Evolutionary conservation across 2,329 filamentous ascomycete genomes (phyloP).

Genomic region (Nigrospora osmanthi): DNA sequence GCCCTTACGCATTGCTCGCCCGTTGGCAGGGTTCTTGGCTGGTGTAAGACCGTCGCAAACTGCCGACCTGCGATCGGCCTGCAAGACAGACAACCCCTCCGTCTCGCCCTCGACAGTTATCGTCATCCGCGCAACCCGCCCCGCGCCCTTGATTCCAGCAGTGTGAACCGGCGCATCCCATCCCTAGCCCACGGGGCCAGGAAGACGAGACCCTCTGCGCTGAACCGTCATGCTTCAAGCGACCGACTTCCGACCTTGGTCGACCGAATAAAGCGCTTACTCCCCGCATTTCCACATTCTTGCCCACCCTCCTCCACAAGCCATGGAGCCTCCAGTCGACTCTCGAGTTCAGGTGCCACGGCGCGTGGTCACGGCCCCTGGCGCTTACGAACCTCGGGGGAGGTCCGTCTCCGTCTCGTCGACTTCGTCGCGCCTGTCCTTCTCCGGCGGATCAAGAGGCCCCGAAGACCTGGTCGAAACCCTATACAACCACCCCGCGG

Average conservation of each 20-base stretch:
- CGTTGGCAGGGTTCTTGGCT: no score
- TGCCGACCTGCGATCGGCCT: no score
- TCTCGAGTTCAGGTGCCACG: slow-evolving; percentile 2
- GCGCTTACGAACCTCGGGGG: slow-evolving; percentile 1
- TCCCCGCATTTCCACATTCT: neutral
- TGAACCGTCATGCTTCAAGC: neutral
- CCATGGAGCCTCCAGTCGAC: slow-evolving; percentile 3
- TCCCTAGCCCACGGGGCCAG: no score
- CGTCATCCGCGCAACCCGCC: no score
- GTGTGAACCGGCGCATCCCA: no score
- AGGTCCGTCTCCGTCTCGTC: slow-evolving; percentile 7
- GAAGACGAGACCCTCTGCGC: no score
- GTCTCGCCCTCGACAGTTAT: no score
- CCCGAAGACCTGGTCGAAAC: slow-evolving; percentile 48
- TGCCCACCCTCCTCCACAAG: neutral
- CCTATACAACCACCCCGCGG: slow-evolving; percentile 65
- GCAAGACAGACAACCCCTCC: no score
- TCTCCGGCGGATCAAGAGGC: neutral
- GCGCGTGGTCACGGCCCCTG: slow-evolving; percentile 5
- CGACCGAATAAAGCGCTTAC: neutral
- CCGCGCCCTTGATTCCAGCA: no score
- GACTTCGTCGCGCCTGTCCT: slow-evolving; percentile 6
- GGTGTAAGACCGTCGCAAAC: no score
- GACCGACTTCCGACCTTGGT: neutral
- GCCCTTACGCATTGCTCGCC: no score